Conservation (phyloP, 208 protist species). For the Wallacemonas rigidus region DNA sequence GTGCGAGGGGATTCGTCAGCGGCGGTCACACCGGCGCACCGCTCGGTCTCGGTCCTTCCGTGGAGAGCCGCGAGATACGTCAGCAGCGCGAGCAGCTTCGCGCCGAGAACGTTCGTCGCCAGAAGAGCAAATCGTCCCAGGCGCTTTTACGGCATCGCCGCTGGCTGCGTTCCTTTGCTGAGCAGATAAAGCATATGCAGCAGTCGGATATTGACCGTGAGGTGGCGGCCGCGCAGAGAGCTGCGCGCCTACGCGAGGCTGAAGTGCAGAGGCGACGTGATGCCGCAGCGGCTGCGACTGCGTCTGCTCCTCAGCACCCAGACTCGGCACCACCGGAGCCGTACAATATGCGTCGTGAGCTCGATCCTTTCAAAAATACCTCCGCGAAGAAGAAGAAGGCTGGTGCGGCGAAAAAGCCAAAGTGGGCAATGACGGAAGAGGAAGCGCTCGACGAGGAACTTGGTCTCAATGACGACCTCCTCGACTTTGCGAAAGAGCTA, state of each 20-base stretch:
- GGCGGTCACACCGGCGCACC: constrained; percentile 51
- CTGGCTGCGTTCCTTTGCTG: constrained; percentile 86
- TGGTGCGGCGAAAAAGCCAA: constrained; percentile 61
- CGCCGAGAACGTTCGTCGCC: constrained; percentile 51
- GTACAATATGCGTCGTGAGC: constrained; percentile 38
- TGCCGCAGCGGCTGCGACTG: not conserved
- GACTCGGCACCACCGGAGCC: constrained; percentile 22
- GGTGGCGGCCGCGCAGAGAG: constrained; percentile 60
- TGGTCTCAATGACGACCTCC: constrained; percentile 58
- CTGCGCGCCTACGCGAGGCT: constrained; percentile 39
- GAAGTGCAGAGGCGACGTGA: constrained; percentile 27
- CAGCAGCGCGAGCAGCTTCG: constrained; percentile 48
- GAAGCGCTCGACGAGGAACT: constrained; percentile 89
- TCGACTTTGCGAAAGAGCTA: constrained; percentile 86
- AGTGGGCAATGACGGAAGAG: constrained; percentile 92
- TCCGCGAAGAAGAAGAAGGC: constrained; percentile 35
- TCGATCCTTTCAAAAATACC: constrained; percentile 28
- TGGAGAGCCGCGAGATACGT: constrained; percentile 47
- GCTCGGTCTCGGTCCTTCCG: constrained; percentile 66
- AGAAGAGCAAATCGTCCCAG: constrained; percentile 47
- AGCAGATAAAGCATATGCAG: constrained; percentile 84
- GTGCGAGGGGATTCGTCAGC: constrained; percentile 57
- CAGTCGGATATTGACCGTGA: constrained; percentile 63
- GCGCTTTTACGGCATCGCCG: constrained; percentile 71
- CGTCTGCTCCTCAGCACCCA: not conserved